Conservation (phyloP, 192 early-diverging fungal genomes). For the Chytriomyces sp. region DNA sequence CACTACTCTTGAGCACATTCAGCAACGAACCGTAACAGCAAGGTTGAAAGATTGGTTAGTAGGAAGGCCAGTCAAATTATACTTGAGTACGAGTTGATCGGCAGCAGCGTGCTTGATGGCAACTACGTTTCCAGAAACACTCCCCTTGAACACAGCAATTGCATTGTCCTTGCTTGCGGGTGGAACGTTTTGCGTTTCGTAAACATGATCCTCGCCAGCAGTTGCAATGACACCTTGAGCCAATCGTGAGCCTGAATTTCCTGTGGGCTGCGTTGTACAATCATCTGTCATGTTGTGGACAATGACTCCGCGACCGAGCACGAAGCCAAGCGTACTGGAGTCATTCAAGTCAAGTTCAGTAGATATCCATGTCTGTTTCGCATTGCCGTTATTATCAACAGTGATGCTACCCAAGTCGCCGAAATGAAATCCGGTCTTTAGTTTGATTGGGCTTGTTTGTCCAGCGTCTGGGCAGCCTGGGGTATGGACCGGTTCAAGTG, state of each 20-base stretch:
- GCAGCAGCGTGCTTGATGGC: neutral
- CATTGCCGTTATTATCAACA: conserved; percentile 16
- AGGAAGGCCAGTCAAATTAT: neutral
- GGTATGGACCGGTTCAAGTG: conserved; percentile 4
- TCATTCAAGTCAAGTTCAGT: neutral
- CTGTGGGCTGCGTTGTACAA: conserved; percentile 32
- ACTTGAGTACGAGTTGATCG: neutral
- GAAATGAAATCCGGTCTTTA: neutral
- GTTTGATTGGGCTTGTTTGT: neutral
- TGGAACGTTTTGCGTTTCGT: neutral
- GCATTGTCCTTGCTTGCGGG: neutral
- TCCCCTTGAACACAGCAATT: neutral
- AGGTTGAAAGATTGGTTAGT: neutral
- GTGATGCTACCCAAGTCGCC: conserved; percentile 29
- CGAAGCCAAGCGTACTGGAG: neutral
- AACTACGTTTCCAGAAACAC: neutral
- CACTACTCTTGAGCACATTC: too few species aligned
- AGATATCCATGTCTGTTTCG: neutral
- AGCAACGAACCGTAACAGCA: neutral
- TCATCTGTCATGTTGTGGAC: conserved; percentile 16
- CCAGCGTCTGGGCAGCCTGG: neutral
- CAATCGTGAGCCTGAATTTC: conserved; percentile 14
- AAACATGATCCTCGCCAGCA: neutral
- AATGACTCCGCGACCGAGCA: conserved; percentile 19
- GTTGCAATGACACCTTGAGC: conserved; percentile 21